These are phyloP conservation scores for Trichothecium roseum DNA, from an alignment of 2,329 filamentous ascomycete species.

Conservation along the genomic window DNA sequence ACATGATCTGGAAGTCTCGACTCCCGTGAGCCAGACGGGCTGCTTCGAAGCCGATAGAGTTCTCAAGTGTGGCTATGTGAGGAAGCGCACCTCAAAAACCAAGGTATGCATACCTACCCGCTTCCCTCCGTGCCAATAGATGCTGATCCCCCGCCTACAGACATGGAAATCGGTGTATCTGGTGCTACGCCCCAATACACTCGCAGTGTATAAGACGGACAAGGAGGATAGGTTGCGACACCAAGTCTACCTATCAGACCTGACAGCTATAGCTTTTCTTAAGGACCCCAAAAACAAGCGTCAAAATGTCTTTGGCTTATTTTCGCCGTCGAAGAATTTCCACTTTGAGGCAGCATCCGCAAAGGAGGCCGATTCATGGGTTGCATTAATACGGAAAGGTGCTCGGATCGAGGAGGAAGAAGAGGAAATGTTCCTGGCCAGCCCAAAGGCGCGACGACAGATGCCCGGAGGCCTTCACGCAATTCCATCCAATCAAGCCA, in stretches of 20 bases:
- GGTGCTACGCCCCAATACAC: slow-evolving; percentile 78
- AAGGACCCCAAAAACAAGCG: slow-evolving; percentile 83
- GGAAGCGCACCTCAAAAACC: slow-evolving; percentile 86
- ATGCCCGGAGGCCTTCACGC: slow-evolving; percentile 19
- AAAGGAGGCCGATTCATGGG: slow-evolving; percentile 77
- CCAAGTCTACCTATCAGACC: slow-evolving; percentile 77
- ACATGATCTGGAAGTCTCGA: slow-evolving; percentile 51
- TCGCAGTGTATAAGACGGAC: slow-evolving; percentile 88
- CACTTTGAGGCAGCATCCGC: slow-evolving; percentile 71
- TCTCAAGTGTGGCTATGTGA: slow-evolving; percentile 76
- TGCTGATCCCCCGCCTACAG: slow-evolving; percentile 26
- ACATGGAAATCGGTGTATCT: slow-evolving; percentile 86
- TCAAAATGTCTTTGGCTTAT: slow-evolving; percentile 82
- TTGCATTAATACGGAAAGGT: slow-evolving; percentile 66
- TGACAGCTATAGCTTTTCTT: slow-evolving; percentile 82
- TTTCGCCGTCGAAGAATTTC: slow-evolving; percentile 83
- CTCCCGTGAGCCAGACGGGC: slow-evolving; percentile 86
- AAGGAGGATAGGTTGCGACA: slow-evolving; percentile 83
- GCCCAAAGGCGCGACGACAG: slow-evolving; percentile 44
- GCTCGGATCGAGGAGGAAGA: slow-evolving; percentile 83
- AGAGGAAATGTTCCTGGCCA: slow-evolving; percentile 67
- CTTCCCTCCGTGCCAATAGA: slow-evolving; percentile 2
- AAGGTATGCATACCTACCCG: slow-evolving; percentile 51
- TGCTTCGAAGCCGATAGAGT: slow-evolving; percentile 94
- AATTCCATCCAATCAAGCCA: slow-evolving; percentile 9